Evolutionary conservation across 805 yeast species (phyloP), one percentile per base, ranked within the genome.

Genomic region (Candida schatavii): DNA sequence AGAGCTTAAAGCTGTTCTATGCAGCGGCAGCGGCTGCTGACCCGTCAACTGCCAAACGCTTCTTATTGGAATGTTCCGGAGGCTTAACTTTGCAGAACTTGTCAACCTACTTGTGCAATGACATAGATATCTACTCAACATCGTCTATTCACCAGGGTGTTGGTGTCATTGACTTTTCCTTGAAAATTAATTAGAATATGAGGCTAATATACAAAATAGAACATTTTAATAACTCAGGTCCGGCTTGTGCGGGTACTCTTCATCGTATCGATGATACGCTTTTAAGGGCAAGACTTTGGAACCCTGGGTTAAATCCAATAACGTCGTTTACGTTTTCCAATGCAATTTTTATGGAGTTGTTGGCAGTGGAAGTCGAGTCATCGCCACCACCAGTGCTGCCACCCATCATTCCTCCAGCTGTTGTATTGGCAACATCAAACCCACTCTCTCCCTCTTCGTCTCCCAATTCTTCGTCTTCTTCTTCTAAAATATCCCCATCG

Each of bases 131-230:
- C 49, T 91, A 89, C 70, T 84, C 95, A 28, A 91, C 98, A 1
- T 83, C 95, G 15, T 80, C 89, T 14, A 83, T 91, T 45, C 98
- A 90, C 59, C 98, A 90, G 66, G 97, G 97, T n/a, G 74, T 83
- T 7, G 79, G 82, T 0, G 77, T 85, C 23, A 74, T 90, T 46
- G 98, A 90, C 59, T 90, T 83, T 61, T 85, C 95, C 22, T 73
- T 90, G 59, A 90, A 90, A 61, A 81, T 88, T 34, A 50, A 60
- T 42, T 33, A 31, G 35, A 29, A 7, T 14, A 10, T 10, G 28
- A 25, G 9, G 14, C 18, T 18, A 7, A 29, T 29, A 29, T 29
- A 25, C 28, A n/a, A n/a, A n/a, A n/a, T n/a, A n/a, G n/a, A n/a
- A n/a, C n/a, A n/a, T n/a, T n/a, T n/a, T n/a, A n/a, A n/a, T n/a